Percentiles rank a stretch among this genome's conserved stretches.
Evolutionary conservation across 2,329 filamentous ascomycete species (phyloP).

Genomic region (Ceratocystis lukuohia): DNA sequence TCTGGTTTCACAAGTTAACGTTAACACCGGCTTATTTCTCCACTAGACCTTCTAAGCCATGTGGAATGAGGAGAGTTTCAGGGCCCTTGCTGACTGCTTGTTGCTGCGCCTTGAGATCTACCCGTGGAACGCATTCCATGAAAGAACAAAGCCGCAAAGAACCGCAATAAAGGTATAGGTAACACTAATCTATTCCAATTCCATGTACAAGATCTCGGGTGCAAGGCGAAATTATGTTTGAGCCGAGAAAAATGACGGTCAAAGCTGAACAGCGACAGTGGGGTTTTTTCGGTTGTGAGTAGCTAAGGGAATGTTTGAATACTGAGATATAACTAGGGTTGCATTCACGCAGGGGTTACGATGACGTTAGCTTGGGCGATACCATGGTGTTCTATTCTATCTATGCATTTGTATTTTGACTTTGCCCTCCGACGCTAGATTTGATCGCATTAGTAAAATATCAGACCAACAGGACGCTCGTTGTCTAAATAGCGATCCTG

Average conservation of each 20-base stretch:
- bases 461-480: constrained; percentile 43
- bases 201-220: not conserved
- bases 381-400: not conserved
- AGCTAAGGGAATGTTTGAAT: too few relatives aligned
- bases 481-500: constrained; percentile 53
- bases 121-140: not conserved
- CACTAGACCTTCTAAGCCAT: not conserved
- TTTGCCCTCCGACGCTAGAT: not conserved
- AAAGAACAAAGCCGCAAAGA: not conserved
- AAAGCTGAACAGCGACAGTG: not conserved
- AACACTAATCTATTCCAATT: not conserved
- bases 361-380: not conserved
- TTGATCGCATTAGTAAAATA: constrained; percentile 44
- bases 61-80: not conserved
- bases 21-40: not conserved
- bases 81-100: not conserved
- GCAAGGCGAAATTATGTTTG: not conserved
- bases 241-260: not conserved
- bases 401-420: not conserved
- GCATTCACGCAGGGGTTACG: not conserved
- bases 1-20: not conserved
- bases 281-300: too few relatives aligned
- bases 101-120: constrained; percentile 3
- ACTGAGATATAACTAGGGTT: not conserved
- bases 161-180: not conserved